Base-by-base conservation (phyloP, 208 protist species). In the Acanthamoeba triangularis region DNA sequence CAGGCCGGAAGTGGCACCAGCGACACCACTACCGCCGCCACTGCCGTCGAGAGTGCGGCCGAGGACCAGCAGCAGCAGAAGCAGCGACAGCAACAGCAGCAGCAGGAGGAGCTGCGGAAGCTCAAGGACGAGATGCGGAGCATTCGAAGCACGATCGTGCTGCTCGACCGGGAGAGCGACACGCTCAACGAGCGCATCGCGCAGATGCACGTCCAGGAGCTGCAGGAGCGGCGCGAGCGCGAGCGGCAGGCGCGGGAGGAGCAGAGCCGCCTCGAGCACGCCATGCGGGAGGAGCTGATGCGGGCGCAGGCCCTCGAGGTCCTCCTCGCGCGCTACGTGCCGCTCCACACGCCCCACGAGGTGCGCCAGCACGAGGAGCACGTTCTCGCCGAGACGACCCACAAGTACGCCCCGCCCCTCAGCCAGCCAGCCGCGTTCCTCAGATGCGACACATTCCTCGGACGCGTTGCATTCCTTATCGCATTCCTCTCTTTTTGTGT, bases 121-220 rank as follows among this genome's bases (percentile, higher is more conserved):
- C 14, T 85, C 44, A 85, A 85, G 44, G 76, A 85, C 2, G 76
- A 85, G 41, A 85, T 85, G 76, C 76, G 76, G 2, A 85, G 30
- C 28, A 85, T 85, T 30, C 76, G 76, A 6, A 85, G 76, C 76
- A 85, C 76, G 76, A 85, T 85, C 76, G 76, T 85, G 8, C 76
- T 85, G 76, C 35, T 85, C 14, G 76, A 85, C 76, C 41, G 30
- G 76, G 76, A 85, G 76, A 49, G 76, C 76, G 76, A 85, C 28
- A 56, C 41, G 20, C 76, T 85, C 41, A 56, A 56, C 47, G 76
- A 85, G 44, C 76, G 76, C 47, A 85, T 85, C 47, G 76, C 76
- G 76, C 76, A 85, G 41, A n/a, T 85, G 76, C 76, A 35, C 76
- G 76, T 30, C 18, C 23, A 85, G 76, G 76, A 85, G 76, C 72